phyloP scores from a whole-genome alignment of 2,329 filamentous ascomycete species.

The Lachnellula arida region DNA sequence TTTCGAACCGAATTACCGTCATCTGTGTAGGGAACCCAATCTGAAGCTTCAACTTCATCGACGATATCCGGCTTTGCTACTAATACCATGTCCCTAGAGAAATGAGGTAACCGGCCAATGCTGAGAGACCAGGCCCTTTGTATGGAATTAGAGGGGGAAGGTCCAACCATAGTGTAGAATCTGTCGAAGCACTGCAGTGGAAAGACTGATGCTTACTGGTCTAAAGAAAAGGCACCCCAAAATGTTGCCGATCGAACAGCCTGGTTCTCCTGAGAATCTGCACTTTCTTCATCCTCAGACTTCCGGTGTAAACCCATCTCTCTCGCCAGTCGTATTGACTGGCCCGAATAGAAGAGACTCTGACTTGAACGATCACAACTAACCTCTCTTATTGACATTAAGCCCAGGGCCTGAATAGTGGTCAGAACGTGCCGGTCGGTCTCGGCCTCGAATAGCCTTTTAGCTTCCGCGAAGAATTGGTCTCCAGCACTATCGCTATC shows the following conservation, averaged over 20 bases:
- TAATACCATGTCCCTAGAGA: slow-evolving; percentile 51
- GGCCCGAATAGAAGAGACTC: slow-evolving; percentile 67
- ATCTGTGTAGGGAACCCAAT: slow-evolving; percentile 36
- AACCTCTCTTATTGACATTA: slow-evolving; percentile 72
- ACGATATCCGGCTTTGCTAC: slow-evolving; percentile 58
- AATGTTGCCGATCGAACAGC: slow-evolving; percentile 48
- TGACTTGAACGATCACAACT: slow-evolving; percentile 68
- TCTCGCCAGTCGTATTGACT: slow-evolving; percentile 66
- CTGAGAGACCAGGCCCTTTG: slow-evolving; percentile 60
- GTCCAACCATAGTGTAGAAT: slow-evolving; percentile 35
- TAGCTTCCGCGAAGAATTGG: slow-evolving; percentile 67
- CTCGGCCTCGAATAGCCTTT: slow-evolving; percentile 56
- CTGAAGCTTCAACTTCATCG: slow-evolving; percentile 55
- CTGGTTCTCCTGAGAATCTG: slow-evolving; percentile 44
- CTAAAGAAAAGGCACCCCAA: slow-evolving; percentile 48
- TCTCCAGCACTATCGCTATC: slow-evolving; percentile 65
- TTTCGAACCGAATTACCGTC: slow-evolving; percentile 20
- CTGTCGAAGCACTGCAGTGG: slow-evolving; percentile 46
- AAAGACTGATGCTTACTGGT: slow-evolving; percentile 58
- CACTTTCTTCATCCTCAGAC: slow-evolving; percentile 20
- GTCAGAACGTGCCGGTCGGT: slow-evolving; percentile 58
- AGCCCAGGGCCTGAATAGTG: slow-evolving; percentile 68
- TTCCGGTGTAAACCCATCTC: slow-evolving; percentile 34
- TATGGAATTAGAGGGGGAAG: not conserved
- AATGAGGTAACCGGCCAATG: slow-evolving; percentile 57